These are phyloP conservation scores for Neofusicoccum sp. DNA, from an alignment of 2,329 filamentous ascomycete genomes.

Conservation along the genomic window DNA sequence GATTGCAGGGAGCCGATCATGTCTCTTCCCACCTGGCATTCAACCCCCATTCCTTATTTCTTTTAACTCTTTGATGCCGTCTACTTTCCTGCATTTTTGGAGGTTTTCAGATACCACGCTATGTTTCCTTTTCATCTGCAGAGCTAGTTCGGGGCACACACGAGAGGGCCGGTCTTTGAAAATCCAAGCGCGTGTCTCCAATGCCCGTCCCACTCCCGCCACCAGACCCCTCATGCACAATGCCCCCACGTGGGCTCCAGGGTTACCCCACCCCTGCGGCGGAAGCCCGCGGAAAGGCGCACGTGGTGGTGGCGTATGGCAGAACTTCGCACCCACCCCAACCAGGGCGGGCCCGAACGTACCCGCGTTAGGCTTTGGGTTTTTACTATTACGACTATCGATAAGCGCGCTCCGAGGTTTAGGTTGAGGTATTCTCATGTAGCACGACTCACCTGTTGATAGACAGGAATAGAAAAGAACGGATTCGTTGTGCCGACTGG, in stretches of 20 bases:
- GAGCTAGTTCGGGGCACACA: neutral
- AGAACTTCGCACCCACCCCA: neutral
- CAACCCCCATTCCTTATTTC: neutral
- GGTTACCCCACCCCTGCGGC: constrained; percentile 9
- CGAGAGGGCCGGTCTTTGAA: neutral
- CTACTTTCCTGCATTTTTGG: constrained; percentile 5
- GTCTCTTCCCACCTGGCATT: neutral
- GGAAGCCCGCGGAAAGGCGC: constrained; percentile 7
- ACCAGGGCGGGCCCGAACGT: neutral
- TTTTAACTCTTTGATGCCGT: neutral
- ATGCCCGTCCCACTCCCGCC: neutral
- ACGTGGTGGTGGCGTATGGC: constrained; percentile 10
- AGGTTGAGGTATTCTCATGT: neutral
- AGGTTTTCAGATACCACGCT: constrained; percentile 16
- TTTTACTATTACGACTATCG: neutral
- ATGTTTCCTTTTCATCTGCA: constrained; percentile 10
- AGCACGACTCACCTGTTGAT: constrained; percentile 6
- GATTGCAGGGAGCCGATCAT: neutral
- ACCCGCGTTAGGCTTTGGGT: constrained; percentile 1
- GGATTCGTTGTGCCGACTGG: neutral
- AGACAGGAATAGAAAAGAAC: constrained; percentile 13
- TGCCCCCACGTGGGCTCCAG: constrained; percentile 6
- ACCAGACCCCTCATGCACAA: neutral
- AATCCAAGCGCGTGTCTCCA: constrained; percentile 12
- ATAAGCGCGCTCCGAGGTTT: neutral